Base-by-base conservation (phyloP, 176 grass and related monocot genomes). In the Alopecurus myosuroides region DNA sequence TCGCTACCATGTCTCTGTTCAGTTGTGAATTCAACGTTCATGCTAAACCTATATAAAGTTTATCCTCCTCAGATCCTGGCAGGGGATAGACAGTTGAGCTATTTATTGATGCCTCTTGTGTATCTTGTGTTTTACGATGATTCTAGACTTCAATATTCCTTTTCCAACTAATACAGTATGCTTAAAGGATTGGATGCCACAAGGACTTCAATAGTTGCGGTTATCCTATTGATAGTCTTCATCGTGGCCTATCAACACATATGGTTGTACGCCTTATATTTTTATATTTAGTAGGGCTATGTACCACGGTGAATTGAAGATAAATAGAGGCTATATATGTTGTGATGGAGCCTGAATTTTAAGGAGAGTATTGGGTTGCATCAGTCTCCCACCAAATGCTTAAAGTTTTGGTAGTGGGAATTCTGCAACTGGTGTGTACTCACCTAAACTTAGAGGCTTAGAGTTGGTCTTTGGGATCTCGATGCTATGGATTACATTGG, bases 401-500 rank as follows among this genome's bases (percentile, higher is more conserved):
- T 85, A 92, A 66, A 90, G 77, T 86, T 86, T 93, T 66, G 91
- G 90, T 1, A 76, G 85, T 77, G 73, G 63, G 14, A 90, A 88
- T 74, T 77, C 88, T 44, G 68, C 85, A 40, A n/a, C n/a, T n/a
- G n/a, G n/a, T n/a, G n/a, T n/a, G n/a, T n/a, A n/a, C n/a, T n/a
- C n/a, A n/a, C n/a, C n/a, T n/a, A n/a, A n/a, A n/a, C n/a, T n/a
- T n/a, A n/a, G n/a, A n/a, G n/a, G n/a, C n/a, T n/a, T n/a, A n/a
- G n/a, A n/a, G n/a, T n/a, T n/a, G n/a, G n/a, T n/a, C n/a, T n/a
- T n/a, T n/a, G n/a, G n/a, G n/a, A n/a, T n/a, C n/a, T n/a, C n/a
- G n/a, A n/a, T n/a, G n/a, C n/a, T 81, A 92, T 98, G 70, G 95
- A 98, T 88, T 93, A 98, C 30, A 98, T 91, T 11, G 95, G 94